A percentile compares a stretch with the other conserved stretches of the same genome.
phyloP scores from a whole-genome alignment of 1,284 basidiomycete genomes.

The Hymenochaete sp. region DNA sequence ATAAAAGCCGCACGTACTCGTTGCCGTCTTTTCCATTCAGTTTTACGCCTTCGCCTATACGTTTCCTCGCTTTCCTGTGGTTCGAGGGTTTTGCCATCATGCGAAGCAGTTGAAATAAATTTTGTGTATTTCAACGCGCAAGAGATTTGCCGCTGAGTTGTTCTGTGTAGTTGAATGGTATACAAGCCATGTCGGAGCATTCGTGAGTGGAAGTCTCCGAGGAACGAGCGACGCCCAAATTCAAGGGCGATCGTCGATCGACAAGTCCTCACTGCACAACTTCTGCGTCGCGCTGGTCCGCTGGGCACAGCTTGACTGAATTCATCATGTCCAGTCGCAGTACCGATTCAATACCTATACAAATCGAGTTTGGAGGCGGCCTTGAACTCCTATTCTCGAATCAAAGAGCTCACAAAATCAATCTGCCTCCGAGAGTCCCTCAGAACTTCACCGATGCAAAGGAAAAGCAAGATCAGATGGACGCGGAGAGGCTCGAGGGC shows the following conservation, averaged over 20 bases:
- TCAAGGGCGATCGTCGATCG: background rate
- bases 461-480: constrained; percentile 19
- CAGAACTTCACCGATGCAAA: constrained; percentile 11
- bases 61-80: background rate
- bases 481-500: too few relatives aligned
- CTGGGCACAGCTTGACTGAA: too few relatives aligned
- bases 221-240: background rate
- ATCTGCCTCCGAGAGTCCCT: constrained; percentile 44
- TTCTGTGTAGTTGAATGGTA: too few relatives aligned
- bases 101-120: background rate
- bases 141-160: too few relatives aligned
- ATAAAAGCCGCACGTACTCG: constrained; percentile 36
- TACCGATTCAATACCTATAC: constrained; percentile 28
- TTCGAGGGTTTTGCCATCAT: constrained; percentile 7
- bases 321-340: too few relatives aligned
- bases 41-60: constrained; percentile 31
- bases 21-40: constrained; percentile 72
- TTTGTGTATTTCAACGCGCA: too few relatives aligned
- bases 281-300: too few relatives aligned
- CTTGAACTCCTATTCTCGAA: constrained; percentile 77
- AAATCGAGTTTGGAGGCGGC: constrained; percentile 70
- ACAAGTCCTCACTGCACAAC: background rate
- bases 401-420: constrained; percentile 50
- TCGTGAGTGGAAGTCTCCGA: background rate
- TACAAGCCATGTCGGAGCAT: too few relatives aligned